These are phyloP conservation scores for Boechera stricta DNA, from an alignment of 345 rosid genomes.

Conservation along the genomic window DNA sequence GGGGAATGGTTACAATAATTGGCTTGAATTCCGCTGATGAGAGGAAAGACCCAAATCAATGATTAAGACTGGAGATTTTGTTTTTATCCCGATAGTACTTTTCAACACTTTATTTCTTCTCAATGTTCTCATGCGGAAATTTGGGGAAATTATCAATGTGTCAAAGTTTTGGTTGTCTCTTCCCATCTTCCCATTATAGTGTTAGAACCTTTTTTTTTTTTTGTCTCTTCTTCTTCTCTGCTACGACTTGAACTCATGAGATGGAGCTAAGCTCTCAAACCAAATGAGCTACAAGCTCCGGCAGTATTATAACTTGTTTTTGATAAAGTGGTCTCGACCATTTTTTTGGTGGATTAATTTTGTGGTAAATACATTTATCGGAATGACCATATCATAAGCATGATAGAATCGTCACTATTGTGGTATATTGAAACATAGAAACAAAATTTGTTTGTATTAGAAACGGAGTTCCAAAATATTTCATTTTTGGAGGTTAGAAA, in stretches of 20 bases:
- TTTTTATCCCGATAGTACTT: neutral
- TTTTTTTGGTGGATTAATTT: too few relatives aligned
- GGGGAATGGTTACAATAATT: neutral
- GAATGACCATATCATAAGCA: neutral
- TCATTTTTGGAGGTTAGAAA: too few relatives aligned
- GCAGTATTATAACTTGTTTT: too few relatives aligned
- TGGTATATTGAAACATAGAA: too few relatives aligned
- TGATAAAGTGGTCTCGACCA: neutral
- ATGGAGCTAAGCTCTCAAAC: too few relatives aligned
- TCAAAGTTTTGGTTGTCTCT: neutral
- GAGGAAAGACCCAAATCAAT: constrained; percentile 3
- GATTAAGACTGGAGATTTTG: constrained; percentile 14
- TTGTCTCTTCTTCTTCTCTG: too few relatives aligned
- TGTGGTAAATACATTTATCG: neutral
- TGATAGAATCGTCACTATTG: too few relatives aligned
- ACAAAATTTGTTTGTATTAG: too few relatives aligned
- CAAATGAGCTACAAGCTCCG: too few relatives aligned
- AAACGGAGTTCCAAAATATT: too few relatives aligned
- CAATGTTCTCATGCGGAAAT: constrained; percentile 12
- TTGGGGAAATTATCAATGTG: neutral
- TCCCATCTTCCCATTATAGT: neutral
- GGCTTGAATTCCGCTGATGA: constrained; percentile 3
- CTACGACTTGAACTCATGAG: too few relatives aligned
- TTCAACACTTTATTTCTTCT: neutral
- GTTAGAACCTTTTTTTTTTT: neutral